Conservation (phyloP, 83 land plant genomes). For the Larix sibirica region DNA sequence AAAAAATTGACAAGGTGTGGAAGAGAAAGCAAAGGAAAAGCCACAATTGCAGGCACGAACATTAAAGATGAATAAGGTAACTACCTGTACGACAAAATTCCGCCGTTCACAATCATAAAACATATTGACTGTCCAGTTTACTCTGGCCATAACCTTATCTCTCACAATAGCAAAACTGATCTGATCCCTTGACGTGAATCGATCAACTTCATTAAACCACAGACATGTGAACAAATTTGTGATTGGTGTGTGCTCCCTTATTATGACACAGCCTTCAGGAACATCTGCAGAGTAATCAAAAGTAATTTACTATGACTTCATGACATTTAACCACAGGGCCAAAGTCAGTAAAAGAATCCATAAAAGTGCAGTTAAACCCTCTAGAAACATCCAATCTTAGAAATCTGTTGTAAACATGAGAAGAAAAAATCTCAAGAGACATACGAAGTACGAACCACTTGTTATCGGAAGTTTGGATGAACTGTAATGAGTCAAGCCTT, state of each 20-base stretch:
- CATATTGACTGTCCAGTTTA: conserved; percentile 76
- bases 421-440: conserved; percentile 5
- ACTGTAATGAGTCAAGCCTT: conserved; percentile 82
- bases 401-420: neutral
- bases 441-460: conserved; percentile 69
- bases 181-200: conserved; percentile 97
- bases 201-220: conserved; percentile 99
- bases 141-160: conserved; percentile 68
- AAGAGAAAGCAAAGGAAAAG: neutral
- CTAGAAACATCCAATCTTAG: neutral
- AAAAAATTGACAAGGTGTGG: neutral
- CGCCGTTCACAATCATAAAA: conserved; percentile 94
- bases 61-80: neutral
- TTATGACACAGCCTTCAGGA: conserved; percentile 96
- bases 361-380: neutral
- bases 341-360: neutral
- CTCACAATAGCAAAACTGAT: conserved; percentile 91
- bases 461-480: conserved; percentile 67
- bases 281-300: conserved; percentile 62
- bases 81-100: conserved; percentile 95
- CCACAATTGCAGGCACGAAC: neutral
- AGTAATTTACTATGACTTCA: neutral
- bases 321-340: neutral
- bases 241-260: conserved; percentile 92
- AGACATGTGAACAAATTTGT: conserved; percentile 92